Evolutionary conservation across 768 basidiomycete genomes (phyloP).

Genomic region (Mycena rebaudengoi): DNA sequence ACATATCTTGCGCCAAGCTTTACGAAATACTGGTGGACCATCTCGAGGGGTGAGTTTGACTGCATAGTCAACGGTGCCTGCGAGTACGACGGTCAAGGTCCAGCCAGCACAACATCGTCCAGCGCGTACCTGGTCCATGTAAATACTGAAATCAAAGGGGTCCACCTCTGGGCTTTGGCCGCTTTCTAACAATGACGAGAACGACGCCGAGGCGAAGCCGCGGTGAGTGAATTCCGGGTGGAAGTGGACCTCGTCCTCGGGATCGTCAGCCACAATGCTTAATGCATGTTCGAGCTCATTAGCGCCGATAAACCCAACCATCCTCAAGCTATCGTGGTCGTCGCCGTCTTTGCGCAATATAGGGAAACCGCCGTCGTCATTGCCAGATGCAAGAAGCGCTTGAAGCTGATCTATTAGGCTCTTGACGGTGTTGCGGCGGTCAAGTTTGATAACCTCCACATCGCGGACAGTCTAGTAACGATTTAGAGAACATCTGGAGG

Average conservation of each 20-base stretch:
- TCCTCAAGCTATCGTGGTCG: constrained; percentile 57
- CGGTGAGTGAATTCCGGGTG: constrained; percentile 52
- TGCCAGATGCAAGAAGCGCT: constrained; percentile 61
- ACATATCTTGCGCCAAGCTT: constrained; percentile 95
- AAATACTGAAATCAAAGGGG: constrained; percentile 83
- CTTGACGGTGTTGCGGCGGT: constrained; percentile 79
- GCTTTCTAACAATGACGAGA: constrained; percentile 66
- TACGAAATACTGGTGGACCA: constrained; percentile 92
- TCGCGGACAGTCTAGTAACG: constrained; percentile 67
- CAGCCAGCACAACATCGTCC: background rate
- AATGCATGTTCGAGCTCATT: constrained; percentile 93
- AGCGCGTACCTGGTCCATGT: constrained; percentile 83
- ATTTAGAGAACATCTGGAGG: background rate
- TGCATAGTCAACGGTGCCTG: constrained; percentile 90
- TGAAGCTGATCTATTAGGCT: constrained; percentile 77
- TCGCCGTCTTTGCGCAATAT: constrained; percentile 66
- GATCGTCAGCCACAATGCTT: constrained; percentile 82
- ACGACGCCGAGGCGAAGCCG: constrained; percentile 57
- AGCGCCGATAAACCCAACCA: constrained; percentile 91
- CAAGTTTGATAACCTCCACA: constrained; percentile 75
- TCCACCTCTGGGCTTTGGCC: constrained; percentile 47
- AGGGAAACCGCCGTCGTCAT: constrained; percentile 88
- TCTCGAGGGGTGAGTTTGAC: constrained; percentile 86
- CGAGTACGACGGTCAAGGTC: constrained; percentile 1
- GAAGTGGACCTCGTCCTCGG: constrained; percentile 74